Percentiles rank a stretch among this genome's conserved stretches.
Evolutionary conservation across 345 rosid species (phyloP).

Genomic region (Gossypium anomalum): DNA sequence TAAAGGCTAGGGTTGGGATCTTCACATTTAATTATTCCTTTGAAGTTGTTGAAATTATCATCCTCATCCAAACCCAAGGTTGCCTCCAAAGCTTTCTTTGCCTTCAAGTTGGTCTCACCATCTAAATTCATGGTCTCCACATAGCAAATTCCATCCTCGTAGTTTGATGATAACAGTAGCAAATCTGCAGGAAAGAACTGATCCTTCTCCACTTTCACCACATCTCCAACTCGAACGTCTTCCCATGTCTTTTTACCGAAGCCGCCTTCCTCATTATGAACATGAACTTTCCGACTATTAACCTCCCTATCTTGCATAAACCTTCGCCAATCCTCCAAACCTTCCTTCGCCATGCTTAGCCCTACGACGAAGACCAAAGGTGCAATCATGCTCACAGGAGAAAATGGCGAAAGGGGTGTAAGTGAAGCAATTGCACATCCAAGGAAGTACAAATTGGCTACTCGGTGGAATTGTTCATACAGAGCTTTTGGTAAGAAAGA

Average conservation of each 20-base stretch:
- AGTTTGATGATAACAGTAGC: conserved; percentile 74
- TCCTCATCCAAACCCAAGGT: conserved; percentile 62
- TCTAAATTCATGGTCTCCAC: conserved; percentile 99
- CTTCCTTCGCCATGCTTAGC: conserved; percentile 90
- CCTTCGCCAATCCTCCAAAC: conserved; percentile 94
- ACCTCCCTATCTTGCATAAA: conserved; percentile 87
- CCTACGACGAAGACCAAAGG: conserved; percentile 90
- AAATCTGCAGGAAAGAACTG: conserved; percentile 92
- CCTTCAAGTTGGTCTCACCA: conserved; percentile 94
- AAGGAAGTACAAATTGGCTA: conserved; percentile 90
- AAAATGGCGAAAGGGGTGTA: conserved; percentile 72
- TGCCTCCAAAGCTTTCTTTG: conserved; percentile 70
- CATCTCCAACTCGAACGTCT: conserved; percentile 72
- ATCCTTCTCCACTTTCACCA: conserved; percentile 83
- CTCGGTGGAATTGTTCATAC: conserved; percentile 87
- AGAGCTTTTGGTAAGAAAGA: conserved; percentile 84
- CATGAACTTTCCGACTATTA: conserved; percentile 55
- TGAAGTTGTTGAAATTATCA: conserved; percentile 53
- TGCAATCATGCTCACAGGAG: conserved; percentile 82
- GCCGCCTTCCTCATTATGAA: conserved; percentile 53
- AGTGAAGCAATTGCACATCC: conserved; percentile 73
- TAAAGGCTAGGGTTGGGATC: conserved; percentile 94
- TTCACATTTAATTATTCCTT: conserved; percentile 68
- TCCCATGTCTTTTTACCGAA: conserved; percentile 67
- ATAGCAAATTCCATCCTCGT: conserved; percentile 91